Base-by-base conservation (phyloP, 2,329 filamentous ascomycete species). In the Pyrenophora graminea region DNA sequence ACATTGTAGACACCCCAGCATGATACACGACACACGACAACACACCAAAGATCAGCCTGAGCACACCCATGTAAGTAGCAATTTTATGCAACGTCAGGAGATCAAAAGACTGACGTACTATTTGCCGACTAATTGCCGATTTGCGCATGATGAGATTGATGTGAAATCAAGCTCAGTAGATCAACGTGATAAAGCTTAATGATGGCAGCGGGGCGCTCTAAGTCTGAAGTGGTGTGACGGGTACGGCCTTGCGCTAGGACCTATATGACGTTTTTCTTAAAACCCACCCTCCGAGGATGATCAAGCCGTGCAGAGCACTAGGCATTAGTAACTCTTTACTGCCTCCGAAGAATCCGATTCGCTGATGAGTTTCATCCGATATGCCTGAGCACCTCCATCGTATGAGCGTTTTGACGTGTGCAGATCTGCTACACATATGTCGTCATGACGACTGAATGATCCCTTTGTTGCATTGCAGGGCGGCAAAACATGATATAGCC, bases 121-220 rank as follows among this genome's bases (percentile, higher is more conserved):
- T 12, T 18, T 30, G 4, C 27, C 27, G 27, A 13, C 27, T 9
- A 30, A 30, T 4, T 10, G 27, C 27, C 27, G 27, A 12, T 18
- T 25, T 7, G 19, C 36, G 15, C 27, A 33, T 27, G 6, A 10
- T 33, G 18, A 33, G 18, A 18, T 39, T 39, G 51, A 51, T 51
- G 51, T 55, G 39, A 6, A 51, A 51, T 39, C 51, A 55, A 55
- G 51, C 51, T 51, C 9, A 38, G 23, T 9, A 37, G 48, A 55
- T 47, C 43, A 23, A 45, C 51, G 39, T 45, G 32, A 51, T 39
- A 55, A 55, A 55, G 51, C 51, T 55, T 55, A 51, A 40, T 25
- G 8, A 4, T 32, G 13, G 21, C 39, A 19, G 42, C 30, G 33
- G 36, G 31, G 21, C 38, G 13, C 6, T 21, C 17, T 15, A 12